Conservation (phyloP, 179 eudicot genomes). For the Silene vulgaris region DNA sequence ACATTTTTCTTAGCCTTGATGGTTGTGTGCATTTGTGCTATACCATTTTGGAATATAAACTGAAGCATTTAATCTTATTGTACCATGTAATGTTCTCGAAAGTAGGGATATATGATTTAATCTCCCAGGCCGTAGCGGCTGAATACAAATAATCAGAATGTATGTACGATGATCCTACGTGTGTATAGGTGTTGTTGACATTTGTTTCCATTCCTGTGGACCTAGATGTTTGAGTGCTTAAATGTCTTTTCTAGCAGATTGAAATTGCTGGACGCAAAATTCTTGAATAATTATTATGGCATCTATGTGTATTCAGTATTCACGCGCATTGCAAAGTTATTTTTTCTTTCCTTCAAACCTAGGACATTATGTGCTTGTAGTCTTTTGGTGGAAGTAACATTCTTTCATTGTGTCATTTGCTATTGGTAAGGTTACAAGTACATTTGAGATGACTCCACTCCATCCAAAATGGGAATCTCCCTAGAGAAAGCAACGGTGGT, state of each 20-base stretch:
- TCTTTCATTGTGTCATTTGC: neutral
- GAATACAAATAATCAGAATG: too few relatives aligned
- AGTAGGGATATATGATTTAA: too few relatives aligned
- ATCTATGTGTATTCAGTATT: too few relatives aligned
- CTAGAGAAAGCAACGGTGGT: neutral
- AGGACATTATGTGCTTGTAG: neutral
- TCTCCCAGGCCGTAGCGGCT: too few relatives aligned
- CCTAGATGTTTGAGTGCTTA: neutral
- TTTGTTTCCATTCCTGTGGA: neutral
- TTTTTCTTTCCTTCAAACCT: too few relatives aligned
- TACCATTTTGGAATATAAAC: neutral
- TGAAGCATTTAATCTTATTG: neutral
- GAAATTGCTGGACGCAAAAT: neutral
- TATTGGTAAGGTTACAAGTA: neutral
- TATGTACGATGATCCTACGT: neutral
- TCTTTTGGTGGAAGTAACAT: neutral
- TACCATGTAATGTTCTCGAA: too few relatives aligned
- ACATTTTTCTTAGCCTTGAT: too few relatives aligned
- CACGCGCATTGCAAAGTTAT: too few relatives aligned
- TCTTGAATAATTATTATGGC: too few relatives aligned
- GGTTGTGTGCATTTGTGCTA: neutral
- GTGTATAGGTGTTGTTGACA: neutral
- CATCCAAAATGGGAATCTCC: neutral
- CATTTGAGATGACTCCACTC: neutral
- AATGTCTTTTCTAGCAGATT: neutral